phyloP scores from a whole-genome alignment of 2,329 filamentous ascomycete genomes.

The Fusarium beomiforme region DNA sequence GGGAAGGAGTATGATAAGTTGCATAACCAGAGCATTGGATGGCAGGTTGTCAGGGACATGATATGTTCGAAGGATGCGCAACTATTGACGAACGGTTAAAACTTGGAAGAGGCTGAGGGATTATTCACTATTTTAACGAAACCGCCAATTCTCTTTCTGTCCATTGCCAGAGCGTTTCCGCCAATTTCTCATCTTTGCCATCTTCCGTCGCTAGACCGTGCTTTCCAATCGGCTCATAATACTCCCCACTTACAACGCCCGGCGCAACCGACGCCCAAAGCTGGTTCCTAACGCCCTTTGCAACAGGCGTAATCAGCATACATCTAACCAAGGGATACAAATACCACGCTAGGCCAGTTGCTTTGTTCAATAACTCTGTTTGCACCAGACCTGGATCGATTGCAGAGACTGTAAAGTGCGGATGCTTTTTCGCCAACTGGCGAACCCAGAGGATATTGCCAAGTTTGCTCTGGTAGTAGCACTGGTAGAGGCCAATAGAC shows the following conservation, averaged over 20 bases:
- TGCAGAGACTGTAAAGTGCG: accelerated
- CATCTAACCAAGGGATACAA: neutral
- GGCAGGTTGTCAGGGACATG: constrained; percentile 30
- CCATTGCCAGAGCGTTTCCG: neutral
- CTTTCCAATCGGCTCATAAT: neutral
- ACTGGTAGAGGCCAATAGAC: neutral
- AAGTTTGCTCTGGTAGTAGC: neutral
- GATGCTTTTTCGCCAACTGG: neutral
- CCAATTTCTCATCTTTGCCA: neutral
- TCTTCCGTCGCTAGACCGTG: neutral
- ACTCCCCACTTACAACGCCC: neutral
- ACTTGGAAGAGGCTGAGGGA: too few species aligned
- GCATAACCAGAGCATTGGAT: constrained; percentile 36
- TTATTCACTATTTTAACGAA: too few species aligned
- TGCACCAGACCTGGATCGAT: neutral
- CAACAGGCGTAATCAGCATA: neutral
- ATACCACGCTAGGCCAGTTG: neutral
- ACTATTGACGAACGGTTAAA: neutral
- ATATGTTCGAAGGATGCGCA: neutral
- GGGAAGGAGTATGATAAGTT: constrained; percentile 32
- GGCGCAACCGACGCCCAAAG: neutral
- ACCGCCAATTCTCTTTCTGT: neutral
- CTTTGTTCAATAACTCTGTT: neutral
- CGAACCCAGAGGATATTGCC: neutral
- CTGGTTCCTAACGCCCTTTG: neutral